Evolutionary conservation across 805 yeast species (phyloP).

Genomic region (Torulaspora franciscae): DNA sequence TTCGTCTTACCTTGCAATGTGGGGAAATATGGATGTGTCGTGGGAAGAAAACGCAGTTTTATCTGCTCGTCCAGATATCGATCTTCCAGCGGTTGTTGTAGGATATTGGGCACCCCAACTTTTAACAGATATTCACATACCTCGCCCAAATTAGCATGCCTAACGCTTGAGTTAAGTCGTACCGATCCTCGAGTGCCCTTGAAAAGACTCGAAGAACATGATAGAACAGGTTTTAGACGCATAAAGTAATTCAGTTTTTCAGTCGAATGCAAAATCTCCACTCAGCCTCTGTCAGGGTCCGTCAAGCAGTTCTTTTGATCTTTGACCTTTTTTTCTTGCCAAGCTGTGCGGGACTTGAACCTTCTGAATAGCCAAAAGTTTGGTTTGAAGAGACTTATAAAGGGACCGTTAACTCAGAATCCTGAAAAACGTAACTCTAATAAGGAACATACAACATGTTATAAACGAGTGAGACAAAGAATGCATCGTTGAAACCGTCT

Average conservation of each 20-base stretch:
- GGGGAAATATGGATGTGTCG: slow-evolving; percentile 51
- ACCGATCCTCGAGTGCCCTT: not conserved
- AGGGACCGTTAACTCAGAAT: not conserved
- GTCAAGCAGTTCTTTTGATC: no score
- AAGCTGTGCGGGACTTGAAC: no score
- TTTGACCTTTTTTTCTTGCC: no score
- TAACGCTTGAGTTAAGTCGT: slow-evolving; percentile 8
- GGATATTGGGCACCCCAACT: slow-evolving; percentile 47
- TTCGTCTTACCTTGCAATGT: slow-evolving; percentile 50
- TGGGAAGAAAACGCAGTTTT: slow-evolving; percentile 52
- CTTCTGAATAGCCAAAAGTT: not conserved
- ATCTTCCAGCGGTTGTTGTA: slow-evolving; percentile 44
- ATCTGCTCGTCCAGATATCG: slow-evolving; percentile 44
- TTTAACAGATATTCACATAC: slow-evolving; percentile 45
- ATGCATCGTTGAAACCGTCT: not conserved
- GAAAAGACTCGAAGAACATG: not conserved
- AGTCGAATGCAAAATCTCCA: not conserved
- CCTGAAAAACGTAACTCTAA: not conserved
- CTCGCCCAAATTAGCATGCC: slow-evolving; percentile 45
- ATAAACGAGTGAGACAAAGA: not conserved
- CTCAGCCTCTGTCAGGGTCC: not conserved
- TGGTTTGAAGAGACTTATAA: not conserved
- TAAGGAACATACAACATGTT: not conserved
- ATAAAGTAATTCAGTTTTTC: not conserved
- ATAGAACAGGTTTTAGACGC: not conserved